A percentile compares a stretch with the other conserved stretches of the same genome.
Evolutionary conservation across 495 filamentous ascomycete species (phyloP).

Genomic region (Aspergillus homomorphus): DNA sequence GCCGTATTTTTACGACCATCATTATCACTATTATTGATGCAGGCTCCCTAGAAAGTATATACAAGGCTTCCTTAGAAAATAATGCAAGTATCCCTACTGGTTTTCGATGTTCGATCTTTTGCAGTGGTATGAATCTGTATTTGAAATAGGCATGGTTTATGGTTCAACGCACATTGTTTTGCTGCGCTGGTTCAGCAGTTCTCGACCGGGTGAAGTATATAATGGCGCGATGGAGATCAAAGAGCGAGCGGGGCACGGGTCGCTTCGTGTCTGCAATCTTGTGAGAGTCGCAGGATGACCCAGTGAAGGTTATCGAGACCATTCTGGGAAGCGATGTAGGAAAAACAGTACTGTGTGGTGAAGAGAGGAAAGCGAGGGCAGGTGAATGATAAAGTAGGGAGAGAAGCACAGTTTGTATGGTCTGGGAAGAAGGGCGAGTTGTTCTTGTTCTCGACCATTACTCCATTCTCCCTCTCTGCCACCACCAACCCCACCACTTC

Average conservation of each 20-base stretch:
- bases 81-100: neutral
- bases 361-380: neutral
- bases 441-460: too few relatives aligned
- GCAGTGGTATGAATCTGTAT: neutral
- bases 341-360: neutral
- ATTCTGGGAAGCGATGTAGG: neutral
- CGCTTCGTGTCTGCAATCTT: neutral
- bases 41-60: constrained; percentile 4
- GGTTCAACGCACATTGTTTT: too few relatives aligned
- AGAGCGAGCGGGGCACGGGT: too few relatives aligned
- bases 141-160: neutral
- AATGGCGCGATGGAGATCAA: too few relatives aligned
- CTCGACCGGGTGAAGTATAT: too few relatives aligned
- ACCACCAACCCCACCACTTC: neutral
- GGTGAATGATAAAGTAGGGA: neutral
- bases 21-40: constrained; percentile 1
- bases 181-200: too few relatives aligned
- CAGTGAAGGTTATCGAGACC: neutral
- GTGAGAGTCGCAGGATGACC: neutral
- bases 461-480: constrained; percentile 3
- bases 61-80: neutral
- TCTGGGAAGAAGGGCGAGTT: neutral
- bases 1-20: constrained; percentile 10
- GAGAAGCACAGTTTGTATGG: neutral
- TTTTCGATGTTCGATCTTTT: neutral